Percentiles rank a stretch among this genome's conserved stretches.
Evolutionary conservation across 176 grass and related monocot species (phyloP).

Genomic region (Oryza rufipogon): DNA sequence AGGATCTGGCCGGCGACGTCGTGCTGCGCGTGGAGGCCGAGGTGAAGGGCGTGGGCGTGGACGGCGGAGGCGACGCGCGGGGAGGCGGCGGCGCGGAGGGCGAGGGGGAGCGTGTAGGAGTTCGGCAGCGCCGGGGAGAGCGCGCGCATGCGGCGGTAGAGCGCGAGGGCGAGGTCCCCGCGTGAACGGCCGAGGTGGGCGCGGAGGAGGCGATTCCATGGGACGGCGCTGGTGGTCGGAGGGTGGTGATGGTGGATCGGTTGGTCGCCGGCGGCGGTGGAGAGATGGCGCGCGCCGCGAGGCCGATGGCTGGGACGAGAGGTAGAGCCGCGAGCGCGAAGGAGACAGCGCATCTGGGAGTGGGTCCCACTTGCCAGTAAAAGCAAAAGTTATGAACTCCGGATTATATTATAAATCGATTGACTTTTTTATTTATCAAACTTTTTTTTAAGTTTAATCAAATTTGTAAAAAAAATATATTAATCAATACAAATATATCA

Average conservation of each 20-base stretch:
- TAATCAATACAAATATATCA: too few species aligned
- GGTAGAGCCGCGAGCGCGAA: slow-evolving; percentile 1
- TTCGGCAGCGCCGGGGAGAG: slow-evolving; percentile 46
- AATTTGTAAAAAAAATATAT: too few species aligned
- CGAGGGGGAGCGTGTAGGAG: slow-evolving; percentile 71
- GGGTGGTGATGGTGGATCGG: not conserved
- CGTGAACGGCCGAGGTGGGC: slow-evolving; percentile 40
- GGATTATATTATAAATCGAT: too few species aligned
- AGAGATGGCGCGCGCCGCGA: not conserved
- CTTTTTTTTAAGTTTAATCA: too few species aligned
- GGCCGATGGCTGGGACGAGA: not conserved
- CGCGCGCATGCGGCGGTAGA: slow-evolving; percentile 58
- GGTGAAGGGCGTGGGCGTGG: slow-evolving; percentile 50
- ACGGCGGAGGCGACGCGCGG: slow-evolving; percentile 11
- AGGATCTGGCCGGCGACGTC: slow-evolving; percentile 59
- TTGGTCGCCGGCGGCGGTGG: not conserved
- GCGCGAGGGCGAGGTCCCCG: slow-evolving; percentile 35
- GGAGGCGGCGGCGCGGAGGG: slow-evolving; percentile 40
- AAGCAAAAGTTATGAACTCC: not conserved
- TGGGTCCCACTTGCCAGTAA: not conserved
- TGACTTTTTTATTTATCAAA: too few species aligned
- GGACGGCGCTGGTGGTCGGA: slow-evolving; percentile 18
- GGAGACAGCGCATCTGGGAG: slow-evolving; percentile 23
- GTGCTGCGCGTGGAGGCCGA: slow-evolving; percentile 51
- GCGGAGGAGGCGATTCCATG: slow-evolving; percentile 62